Evolutionary conservation across 2,329 filamentous ascomycete genomes (phyloP), one percentile per base, ranked within the genome.

Genomic region (Cladosporium sp.): DNA sequence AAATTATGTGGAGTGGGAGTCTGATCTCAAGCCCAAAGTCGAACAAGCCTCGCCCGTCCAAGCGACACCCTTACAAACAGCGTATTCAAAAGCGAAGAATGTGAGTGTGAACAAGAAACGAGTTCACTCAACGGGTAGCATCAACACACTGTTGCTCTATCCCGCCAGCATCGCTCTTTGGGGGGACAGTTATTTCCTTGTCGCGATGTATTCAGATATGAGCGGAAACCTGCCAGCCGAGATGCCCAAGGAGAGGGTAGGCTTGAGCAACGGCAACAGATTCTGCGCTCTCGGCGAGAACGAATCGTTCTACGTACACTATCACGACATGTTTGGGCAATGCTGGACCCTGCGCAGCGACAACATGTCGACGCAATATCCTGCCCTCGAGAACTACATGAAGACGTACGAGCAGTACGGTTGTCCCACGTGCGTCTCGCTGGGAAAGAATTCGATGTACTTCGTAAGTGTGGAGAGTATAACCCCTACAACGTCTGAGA

Each of bases 41-140:
- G 25, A 25, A 25, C 17, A 25, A 92, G 72, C 59, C 59, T 20
- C 56, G 55, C 47, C 45, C 61, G 36, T 14, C 11, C 28, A 40
- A 45, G 12, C 28, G 5, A 17, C n/a, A 45, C 12, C 9, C 19
- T 6, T 19, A 30, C 19, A 25, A 55, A 6, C 22, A 28, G 9
- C 22, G 25, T 19, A 5, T 5, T 17, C 14, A 30, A 28, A 34
- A 14, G 40, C 39, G 6, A 22, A 19, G 20, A 30, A 28, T 14
- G 54, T 56, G 17, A 25, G 20, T 14, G 38, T 38, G 7, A 38
- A 56, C 30, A 56, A 56, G 20, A 19, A 25, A 12, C 42, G 54
- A 19, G 15, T 12, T 1, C 42, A 42, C 34, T 56, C 54, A 17
- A 6, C 54, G 12, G 40, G 40, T 19, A 40, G 54, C 3, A 56